Evolutionary conservation across 148 eudicot species (phyloP).

Genomic region (Gaultheria prostrata): DNA sequence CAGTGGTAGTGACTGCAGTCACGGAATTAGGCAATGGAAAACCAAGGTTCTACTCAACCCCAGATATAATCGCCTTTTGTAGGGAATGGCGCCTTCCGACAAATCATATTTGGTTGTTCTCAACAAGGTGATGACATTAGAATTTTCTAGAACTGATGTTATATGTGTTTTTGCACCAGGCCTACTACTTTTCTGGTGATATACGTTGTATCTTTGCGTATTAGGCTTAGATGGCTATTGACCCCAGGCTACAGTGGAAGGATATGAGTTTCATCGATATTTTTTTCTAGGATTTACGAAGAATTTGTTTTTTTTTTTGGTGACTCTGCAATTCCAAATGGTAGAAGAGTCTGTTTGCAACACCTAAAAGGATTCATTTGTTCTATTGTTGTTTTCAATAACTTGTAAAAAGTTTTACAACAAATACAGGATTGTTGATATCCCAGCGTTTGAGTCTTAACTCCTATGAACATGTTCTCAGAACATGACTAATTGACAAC

Average conservation of each 20-base stretch:
- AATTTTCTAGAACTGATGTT: neutral
- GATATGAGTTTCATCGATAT: neutral
- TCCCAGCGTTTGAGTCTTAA: neutral
- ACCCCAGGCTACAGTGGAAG: neutral
- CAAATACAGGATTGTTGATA: neutral
- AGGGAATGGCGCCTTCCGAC: conserved; percentile 93
- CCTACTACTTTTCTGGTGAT: neutral
- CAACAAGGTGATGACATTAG: conserved; percentile 61
- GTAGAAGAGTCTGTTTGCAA: conserved; percentile 11
- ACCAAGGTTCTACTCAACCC: conserved; percentile 93
- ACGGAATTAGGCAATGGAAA: conserved; percentile 78
- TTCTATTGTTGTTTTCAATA: neutral
- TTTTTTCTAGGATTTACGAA: neutral
- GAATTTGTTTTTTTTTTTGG: neutral
- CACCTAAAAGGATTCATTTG: neutral
- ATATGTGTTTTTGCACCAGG: neutral
- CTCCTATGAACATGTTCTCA: neutral
- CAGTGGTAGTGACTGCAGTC: conserved; percentile 95
- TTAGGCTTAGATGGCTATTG: neutral
- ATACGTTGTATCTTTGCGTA: neutral
- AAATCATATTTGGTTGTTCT: conserved; percentile 94
- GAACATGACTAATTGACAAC: neutral
- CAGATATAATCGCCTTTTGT: conserved; percentile 85
- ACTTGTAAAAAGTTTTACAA: neutral
- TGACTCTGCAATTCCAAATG: neutral